Base-by-base conservation (phyloP, 75 land plant species). In the Pinus taeda region DNA sequence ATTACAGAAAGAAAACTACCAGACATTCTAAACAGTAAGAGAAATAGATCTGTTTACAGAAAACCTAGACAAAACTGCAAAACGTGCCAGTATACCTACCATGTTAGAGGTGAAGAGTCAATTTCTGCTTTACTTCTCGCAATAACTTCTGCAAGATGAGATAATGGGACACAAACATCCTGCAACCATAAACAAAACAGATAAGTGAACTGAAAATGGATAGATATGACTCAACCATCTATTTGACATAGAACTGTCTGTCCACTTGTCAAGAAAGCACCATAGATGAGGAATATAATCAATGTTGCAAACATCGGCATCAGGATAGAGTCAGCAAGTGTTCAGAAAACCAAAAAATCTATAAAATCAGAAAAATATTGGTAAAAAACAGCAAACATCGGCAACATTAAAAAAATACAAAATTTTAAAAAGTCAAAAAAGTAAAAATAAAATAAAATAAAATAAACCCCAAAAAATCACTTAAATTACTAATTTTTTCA, bases 131-230 rank as follows among this genome's bases (percentile, higher is more conserved):
- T 95, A 18, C 96, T 88, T 39, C 56, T 79, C 56, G 99, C 92
- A 71, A 97, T 97, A 59, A 95, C 83, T 69, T 97, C 98, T 59
- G 96, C 99, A 66, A 97, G 94, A 65, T 77, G 85, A 21, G 98
- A 95, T 74, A 97, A 77, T 57, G 99, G 99, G 75, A 97, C 98
- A 84, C 99, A 97, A 1, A 97, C 99, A 83, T 97, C 99, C 99
- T 97, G 83, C n/a, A 82, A 74, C 26, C 57, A 79, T 45, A 45
- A 37, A 73, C 30, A 73, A 17, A 57, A 57, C 20, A 3, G 9
- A 29, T 57, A 73, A 73, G 59, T 15, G 36, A 2, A 24, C 9
- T 29, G 74, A 39, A 15, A 69, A 42, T 30, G 72, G 42, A 69
- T 33, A 20, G 14, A 45, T 45, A 7, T 0, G 9, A 45, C 53